Evolutionary conservation across 179 eudicot species (phyloP), one percentile per base, ranked within the genome.

Genomic region (Monotropa hypopitys): DNA sequence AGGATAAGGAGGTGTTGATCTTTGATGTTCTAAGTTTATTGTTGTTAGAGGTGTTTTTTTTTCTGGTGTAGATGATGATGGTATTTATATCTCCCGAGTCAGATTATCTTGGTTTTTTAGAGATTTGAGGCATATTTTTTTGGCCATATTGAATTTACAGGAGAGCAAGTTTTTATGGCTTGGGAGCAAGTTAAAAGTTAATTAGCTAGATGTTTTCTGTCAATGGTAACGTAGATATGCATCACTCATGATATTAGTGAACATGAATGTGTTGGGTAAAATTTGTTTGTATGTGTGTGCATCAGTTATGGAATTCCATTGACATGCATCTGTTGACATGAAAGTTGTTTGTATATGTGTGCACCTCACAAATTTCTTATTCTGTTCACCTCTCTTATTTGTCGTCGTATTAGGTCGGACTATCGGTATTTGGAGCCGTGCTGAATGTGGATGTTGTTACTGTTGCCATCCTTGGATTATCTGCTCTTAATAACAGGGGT

Each of bases 401-500:
- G 18, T n/a, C 15, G 57, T 67, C 76, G 38, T 51, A 6, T 73
- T 85, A 93, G 99, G 99, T 95, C 50, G 99, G 99, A 53, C 89
- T 95, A 2, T 95, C 97, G 98, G 78, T 95, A 33, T 93, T 91
- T 35, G 99, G 99, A 74, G 88, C 98, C 33, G 83, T 81, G 33
- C 81, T 95, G 82, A 85, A 84, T 20, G 83, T 95, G 62, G 99
- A 95, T 88, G 97, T 98, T 75, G 99, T 95, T 53, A 95, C 96
- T 50, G 98, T 98, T 61, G 98, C 98, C 47, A 93, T 95, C 57
- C 96, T 95, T 77, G 99, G 99, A 61, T 80, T 95, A 72, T 86
- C 99, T 0, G 81, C 97, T 95, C 76, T 90, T 95, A 47, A 74
- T 91, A 59, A 88, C 89, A 20, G 99, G 99, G 70, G 99, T 95